A percentile compares a stretch with the other conserved stretches of the same genome.
Conservation (phyloP, 2,329 filamentous ascomycete genomes). For the Fusarium domesticum region DNA sequence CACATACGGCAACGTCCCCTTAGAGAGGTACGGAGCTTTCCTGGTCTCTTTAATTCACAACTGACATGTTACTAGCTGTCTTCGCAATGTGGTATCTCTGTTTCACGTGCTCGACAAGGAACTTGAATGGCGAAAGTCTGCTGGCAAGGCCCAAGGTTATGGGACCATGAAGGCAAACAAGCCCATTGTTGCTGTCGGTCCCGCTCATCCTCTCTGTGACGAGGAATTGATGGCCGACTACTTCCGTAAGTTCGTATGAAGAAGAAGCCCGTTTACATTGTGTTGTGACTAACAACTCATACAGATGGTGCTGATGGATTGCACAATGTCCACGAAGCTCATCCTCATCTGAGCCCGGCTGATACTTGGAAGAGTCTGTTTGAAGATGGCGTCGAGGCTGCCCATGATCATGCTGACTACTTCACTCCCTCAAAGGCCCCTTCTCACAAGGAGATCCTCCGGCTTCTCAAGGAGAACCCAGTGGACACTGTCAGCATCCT, state of each 20-base stretch:
- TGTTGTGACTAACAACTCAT: slow-evolving; percentile 5
- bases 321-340: slow-evolving; percentile 70
- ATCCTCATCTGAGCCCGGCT: slow-evolving; percentile 70
- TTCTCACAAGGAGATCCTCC: slow-evolving; percentile 85
- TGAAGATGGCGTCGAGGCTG: slow-evolving; percentile 35
- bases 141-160: slow-evolving; percentile 68
- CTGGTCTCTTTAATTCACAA: neutral
- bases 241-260: slow-evolving; percentile 64
- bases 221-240: slow-evolving; percentile 77
- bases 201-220: slow-evolving; percentile 80
- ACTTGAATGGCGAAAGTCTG: slow-evolving; percentile 72
- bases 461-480: slow-evolving; percentile 77
- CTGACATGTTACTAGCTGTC: slow-evolving; percentile 54
- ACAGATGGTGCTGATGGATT: slow-evolving; percentile 73
- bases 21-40: slow-evolving; percentile 60
- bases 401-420: slow-evolving; percentile 50
- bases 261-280: neutral
- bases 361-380: slow-evolving; percentile 74
- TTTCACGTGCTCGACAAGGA: slow-evolving; percentile 93
- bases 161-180: slow-evolving; percentile 68
- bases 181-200: slow-evolving; percentile 82
- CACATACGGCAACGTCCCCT: slow-evolving; percentile 90
- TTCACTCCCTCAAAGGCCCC: slow-evolving; percentile 74
- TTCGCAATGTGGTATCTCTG: slow-evolving; percentile 83
- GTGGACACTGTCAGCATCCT: slow-evolving; percentile 84